Evolutionary conservation across 2,329 filamentous ascomycete genomes (phyloP).

Genomic region (Sporothrix humicola): DNA sequence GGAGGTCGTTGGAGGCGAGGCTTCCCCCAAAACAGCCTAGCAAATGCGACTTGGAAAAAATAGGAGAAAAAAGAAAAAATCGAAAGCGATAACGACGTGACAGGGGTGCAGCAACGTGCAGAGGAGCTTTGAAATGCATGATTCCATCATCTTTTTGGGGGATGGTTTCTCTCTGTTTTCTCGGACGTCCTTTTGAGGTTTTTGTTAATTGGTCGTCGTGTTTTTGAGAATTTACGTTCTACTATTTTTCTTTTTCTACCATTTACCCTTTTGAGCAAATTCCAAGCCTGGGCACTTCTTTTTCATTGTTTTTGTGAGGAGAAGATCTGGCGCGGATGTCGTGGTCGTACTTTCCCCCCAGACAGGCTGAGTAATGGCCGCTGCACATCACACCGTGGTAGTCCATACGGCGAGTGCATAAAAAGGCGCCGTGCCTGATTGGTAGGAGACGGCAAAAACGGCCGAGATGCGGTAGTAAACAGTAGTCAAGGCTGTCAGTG

Average conservation of each 20-base stretch:
- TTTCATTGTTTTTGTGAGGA: background rate
- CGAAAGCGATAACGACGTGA: slow-evolving; percentile 3
- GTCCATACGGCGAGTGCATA: background rate
- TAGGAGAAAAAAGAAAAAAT: background rate
- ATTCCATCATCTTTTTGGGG: background rate
- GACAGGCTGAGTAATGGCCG: background rate
- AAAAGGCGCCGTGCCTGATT: background rate
- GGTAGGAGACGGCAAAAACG: background rate
- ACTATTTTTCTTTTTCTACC: background rate
- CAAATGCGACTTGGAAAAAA: background rate
- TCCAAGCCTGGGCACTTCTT: background rate
- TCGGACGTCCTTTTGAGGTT: background rate
- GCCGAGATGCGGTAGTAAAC: background rate
- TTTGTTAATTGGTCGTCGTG: background rate
- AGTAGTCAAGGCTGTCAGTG: background rate
- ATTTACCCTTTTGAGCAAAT: background rate
- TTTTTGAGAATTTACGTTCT: background rate
- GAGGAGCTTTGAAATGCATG: background rate
- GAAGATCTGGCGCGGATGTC: background rate
- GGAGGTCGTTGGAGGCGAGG: slow-evolving; percentile 12
- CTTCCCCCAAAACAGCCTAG: slow-evolving; percentile 3
- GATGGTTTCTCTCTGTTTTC: background rate
- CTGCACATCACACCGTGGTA: background rate
- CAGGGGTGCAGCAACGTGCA: background rate
- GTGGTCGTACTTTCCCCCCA: background rate